phyloP scores from a whole-genome alignment of 2,329 filamentous ascomycete species.

The Alternaria solani region DNA sequence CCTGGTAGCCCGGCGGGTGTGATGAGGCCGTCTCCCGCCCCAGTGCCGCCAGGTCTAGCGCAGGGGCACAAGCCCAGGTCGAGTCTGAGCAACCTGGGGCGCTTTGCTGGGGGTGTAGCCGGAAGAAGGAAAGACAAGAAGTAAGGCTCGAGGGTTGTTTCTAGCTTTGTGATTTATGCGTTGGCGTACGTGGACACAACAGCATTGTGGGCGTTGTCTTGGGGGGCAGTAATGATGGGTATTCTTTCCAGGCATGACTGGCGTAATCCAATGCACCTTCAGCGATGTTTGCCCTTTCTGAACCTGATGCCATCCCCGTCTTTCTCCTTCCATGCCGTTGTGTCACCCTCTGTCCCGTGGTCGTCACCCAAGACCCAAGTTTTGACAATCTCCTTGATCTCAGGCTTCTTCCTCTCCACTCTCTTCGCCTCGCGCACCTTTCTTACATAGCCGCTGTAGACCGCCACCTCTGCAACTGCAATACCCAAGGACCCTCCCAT shows the following conservation, averaged over 20 bases:
- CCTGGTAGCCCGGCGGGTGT: constrained; percentile 34
- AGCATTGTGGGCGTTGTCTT: constrained; percentile 36
- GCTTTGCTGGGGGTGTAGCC: constrained; percentile 54
- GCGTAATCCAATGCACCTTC: constrained; percentile 27
- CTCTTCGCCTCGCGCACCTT: constrained; percentile 73
- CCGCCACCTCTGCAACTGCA: constrained; percentile 77
- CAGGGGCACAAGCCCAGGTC: constrained; percentile 48
- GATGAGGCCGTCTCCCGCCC: constrained; percentile 30
- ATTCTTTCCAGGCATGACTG: constrained; percentile 8
- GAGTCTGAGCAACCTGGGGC: constrained; percentile 55
- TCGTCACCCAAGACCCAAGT: constrained; percentile 69
- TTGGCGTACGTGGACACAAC: constrained; percentile 12
- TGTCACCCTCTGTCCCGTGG: constrained; percentile 20
- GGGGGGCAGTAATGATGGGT: constrained; percentile 1
- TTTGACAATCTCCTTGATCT: constrained; percentile 73
- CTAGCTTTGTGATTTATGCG: constrained; percentile 6
- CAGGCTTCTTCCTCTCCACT: constrained; percentile 66
- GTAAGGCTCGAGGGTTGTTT: constrained; percentile 13
- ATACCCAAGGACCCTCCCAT: constrained; percentile 75
- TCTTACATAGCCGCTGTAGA: constrained; percentile 79
- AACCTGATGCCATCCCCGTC: constrained; percentile 47
- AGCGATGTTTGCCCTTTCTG: constrained; percentile 57
- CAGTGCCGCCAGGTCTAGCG: constrained; percentile 24
- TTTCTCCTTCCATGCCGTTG: constrained; percentile 30
- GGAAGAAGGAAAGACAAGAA: constrained; percentile 49